Evolutionary conservation across 257 asterid genomes (phyloP).

Genomic region (Ilex asprella): DNA sequence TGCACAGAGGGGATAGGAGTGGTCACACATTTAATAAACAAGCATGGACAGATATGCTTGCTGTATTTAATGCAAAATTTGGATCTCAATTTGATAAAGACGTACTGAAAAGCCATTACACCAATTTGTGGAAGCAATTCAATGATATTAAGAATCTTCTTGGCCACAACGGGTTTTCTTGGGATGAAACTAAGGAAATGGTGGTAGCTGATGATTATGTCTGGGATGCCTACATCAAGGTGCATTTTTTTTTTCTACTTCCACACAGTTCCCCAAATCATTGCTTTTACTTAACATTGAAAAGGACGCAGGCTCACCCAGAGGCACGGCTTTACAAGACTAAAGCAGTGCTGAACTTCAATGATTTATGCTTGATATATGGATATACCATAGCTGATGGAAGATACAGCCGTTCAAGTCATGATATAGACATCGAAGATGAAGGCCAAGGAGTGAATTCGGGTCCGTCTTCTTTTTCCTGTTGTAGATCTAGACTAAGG

Average conservation of each 20-base stretch:
- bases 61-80: slow-evolving; percentile 37
- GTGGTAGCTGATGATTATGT: slow-evolving; percentile 32
- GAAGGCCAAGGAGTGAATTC: slow-evolving; percentile 24
- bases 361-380: slow-evolving; percentile 34
- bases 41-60: slow-evolving; percentile 38
- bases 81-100: slow-evolving; percentile 42
- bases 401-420: slow-evolving; percentile 40
- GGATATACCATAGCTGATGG: slow-evolving; percentile 38
- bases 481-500: slow-evolving; percentile 2
- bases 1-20: not conserved
- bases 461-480: slow-evolving; percentile 15
- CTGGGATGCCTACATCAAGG: slow-evolving; percentile 39
- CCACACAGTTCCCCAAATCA: not conserved
- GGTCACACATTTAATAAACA: slow-evolving; percentile 9
- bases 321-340: slow-evolving; percentile 29
- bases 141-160: slow-evolving; percentile 33
- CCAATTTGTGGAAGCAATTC: slow-evolving; percentile 38
- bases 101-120: slow-evolving; percentile 36
- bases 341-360: slow-evolving; percentile 27
- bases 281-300: not conserved
- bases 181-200: slow-evolving; percentile 38
- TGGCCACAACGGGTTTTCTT: slow-evolving; percentile 34
- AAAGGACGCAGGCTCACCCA: slow-evolving; percentile 30
- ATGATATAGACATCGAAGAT: slow-evolving; percentile 35
- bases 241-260: slow-evolving; percentile 5